Conservation (phyloP, 805 yeast genomes). For the Wickerhamiella sergipiensis region DNA sequence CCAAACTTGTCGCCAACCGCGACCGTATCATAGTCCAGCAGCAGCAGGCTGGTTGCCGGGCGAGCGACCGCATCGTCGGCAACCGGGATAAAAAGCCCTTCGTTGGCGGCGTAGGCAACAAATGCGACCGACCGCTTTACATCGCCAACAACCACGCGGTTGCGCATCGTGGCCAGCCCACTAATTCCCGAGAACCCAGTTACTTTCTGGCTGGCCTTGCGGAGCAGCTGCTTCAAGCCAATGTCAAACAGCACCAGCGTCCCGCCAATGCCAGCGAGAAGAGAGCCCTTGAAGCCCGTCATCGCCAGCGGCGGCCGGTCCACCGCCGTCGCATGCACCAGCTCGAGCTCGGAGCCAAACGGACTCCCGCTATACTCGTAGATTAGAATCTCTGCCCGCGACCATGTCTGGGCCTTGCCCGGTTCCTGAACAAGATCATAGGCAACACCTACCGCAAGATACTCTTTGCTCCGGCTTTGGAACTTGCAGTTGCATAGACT, state of each 20-base stretch:
- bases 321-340: slow-evolving; percentile 48
- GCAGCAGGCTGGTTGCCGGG: slow-evolving; percentile 44
- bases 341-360: slow-evolving; percentile 23
- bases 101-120: slow-evolving; percentile 35
- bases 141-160: slow-evolving; percentile 60
- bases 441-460: slow-evolving; percentile 7
- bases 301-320: slow-evolving; percentile 37
- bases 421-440: not conserved
- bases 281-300: slow-evolving; percentile 40
- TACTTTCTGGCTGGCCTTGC: slow-evolving; percentile 42
- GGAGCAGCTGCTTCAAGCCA: slow-evolving; percentile 67
- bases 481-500: slow-evolving; percentile 28
- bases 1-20: slow-evolving; percentile 85
- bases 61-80: slow-evolving; percentile 59
- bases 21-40: slow-evolving; percentile 63
- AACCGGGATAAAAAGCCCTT: slow-evolving; percentile 42
- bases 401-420: not conserved
- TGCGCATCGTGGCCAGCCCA: slow-evolving; percentile 40
- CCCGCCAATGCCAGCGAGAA: slow-evolving; percentile 45
- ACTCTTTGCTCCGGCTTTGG: slow-evolving; percentile 11
- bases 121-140: slow-evolving; percentile 49
- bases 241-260: slow-evolving; percentile 35
- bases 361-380: slow-evolving; percentile 7
- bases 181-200: slow-evolving; percentile 37
- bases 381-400: not conserved